Evolutionary conservation across 129 eudicot genomes (phyloP), one percentile per base, ranked within the genome.

Genomic region (Flaveria bidentis): DNA sequence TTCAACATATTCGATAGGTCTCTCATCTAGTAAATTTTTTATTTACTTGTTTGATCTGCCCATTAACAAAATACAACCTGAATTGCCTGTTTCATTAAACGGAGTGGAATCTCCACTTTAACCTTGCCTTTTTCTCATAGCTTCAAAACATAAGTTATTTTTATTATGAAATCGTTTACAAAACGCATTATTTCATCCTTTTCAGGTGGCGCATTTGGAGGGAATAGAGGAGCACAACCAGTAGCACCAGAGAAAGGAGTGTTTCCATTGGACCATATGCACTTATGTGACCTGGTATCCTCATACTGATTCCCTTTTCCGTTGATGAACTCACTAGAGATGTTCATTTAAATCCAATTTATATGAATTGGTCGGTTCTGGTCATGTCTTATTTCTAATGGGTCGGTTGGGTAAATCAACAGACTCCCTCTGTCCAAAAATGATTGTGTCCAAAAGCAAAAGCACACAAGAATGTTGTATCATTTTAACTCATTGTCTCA

Each of bases 171-270:
- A 25, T 60, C 6, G 2, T 74, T 25, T 49, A 17, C 0, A 18
- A 17, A 25, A 49, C 16, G 30, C 9, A 33, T 64, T 76, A 33
- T 66, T 50, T 33, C 2, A 16, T 56, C 18, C 9, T 60, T 76
- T 72, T 60, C 73, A 87, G 96, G 90, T 66, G 94, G 96, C 68
- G 87, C 94, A 42, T 90, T 93, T 80, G 98, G 98, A 74, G 96
- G 96, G 71, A 86, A 87, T 39, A 83, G 96, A 83, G 98, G 96
- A 49, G 87, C 83, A 11, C 82, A 92, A 44, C 98, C 91, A 2
- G 91, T 93, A 30, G 95, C 97, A 47, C 95, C 96, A 15, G 96
- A 93, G 63, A 93, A 93, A 71, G 97, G 97, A 81, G 93, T 89
- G 17, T 86, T 93, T 78, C 92, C 95, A 14, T 81, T 93, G 62